Evolutionary conservation across 805 yeast genomes (phyloP).

Genomic region (Debaryomyces castellii): DNA sequence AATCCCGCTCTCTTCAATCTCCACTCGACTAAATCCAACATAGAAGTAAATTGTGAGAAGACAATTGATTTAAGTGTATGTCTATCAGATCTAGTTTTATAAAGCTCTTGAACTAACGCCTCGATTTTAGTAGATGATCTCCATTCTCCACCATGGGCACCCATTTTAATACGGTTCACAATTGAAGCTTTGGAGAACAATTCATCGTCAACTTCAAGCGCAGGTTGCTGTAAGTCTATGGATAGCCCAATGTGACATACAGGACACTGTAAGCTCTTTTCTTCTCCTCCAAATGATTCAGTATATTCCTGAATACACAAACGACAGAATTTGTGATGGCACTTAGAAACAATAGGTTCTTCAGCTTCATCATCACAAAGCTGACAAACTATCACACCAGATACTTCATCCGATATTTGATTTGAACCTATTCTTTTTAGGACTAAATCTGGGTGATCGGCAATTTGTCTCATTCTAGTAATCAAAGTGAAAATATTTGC

Average conservation of each 20-base stretch:
- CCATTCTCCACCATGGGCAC: constrained; percentile 72
- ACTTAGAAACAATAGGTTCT: constrained; percentile 91
- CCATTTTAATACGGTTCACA: constrained; percentile 84
- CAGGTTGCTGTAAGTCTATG: constrained; percentile 85
- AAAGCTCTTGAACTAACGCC: constrained; percentile 90
- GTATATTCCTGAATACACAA: constrained; percentile 88
- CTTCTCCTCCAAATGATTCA: constrained; percentile 71
- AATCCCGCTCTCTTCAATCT: constrained; percentile 92
- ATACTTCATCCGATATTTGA: constrained; percentile 37
- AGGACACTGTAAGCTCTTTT: constrained; percentile 75
- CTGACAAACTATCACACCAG: constrained; percentile 74
- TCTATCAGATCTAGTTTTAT: constrained; percentile 78
- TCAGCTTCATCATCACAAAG: constrained; percentile 98
- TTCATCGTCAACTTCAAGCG: constrained; percentile 68
- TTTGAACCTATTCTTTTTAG: constrained; percentile 60
- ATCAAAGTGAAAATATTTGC: constrained; percentile 95
- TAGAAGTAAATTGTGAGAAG: constrained; percentile 94
- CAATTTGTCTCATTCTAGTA: constrained; percentile 96
- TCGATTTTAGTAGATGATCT: constrained; percentile 94
- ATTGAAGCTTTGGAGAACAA: constrained; percentile 65
- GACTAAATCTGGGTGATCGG: constrained; percentile 97
- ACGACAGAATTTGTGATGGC: constrained; percentile 92
- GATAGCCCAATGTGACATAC: constrained; percentile 93
- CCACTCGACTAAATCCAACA: constrained; percentile 97
- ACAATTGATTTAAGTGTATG: constrained; percentile 94